Conservation (phyloP, 1,284 basidiomycete species). For the Boletus nobilissimus region DNA sequence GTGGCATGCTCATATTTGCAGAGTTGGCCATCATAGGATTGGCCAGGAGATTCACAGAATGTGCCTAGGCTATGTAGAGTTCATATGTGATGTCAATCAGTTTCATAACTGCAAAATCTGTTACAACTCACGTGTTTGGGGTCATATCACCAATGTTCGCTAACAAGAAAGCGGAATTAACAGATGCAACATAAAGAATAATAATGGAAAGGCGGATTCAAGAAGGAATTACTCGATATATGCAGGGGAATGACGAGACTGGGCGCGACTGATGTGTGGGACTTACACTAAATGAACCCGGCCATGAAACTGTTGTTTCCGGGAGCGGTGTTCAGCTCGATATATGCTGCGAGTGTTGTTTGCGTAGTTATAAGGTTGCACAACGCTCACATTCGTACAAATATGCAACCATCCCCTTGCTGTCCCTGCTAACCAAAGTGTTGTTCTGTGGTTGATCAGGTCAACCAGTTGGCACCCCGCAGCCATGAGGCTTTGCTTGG, state of each 20-base stretch:
- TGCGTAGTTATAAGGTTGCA: not conserved
- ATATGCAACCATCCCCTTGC: conserved; percentile 86
- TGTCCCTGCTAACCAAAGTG: conserved; percentile 78
- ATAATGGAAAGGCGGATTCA: not conserved
- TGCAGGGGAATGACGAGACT: not conserved
- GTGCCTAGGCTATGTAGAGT: conserved; percentile 61
- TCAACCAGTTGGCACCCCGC: conserved; percentile 2
- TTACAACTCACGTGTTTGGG: conserved; percentile 72
- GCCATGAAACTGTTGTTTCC: conserved; percentile 78
- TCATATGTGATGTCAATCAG: not conserved
- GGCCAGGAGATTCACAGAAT: conserved; percentile 79
- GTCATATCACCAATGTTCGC: conserved; percentile 83
- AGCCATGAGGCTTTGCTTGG: too few species aligned
- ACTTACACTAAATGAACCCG: conserved; percentile 77
- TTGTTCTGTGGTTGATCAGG: conserved; percentile 65
- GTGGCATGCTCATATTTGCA: conserved; percentile 78
- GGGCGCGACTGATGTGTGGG: conserved; percentile 12
- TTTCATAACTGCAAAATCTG: not conserved
- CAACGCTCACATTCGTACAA: conserved; percentile 70
- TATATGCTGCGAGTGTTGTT: conserved; percentile 54
- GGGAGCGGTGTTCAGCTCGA: conserved; percentile 72
- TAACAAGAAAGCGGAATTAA: conserved; percentile 40
- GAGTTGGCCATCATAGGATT: conserved; percentile 69
- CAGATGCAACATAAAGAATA: not conserved
- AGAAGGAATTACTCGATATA: not conserved